Evolutionary conservation across 805 yeast genomes (phyloP), one percentile per base, ranked within the genome.

Genomic region (Nakazawaea anatomiae): DNA sequence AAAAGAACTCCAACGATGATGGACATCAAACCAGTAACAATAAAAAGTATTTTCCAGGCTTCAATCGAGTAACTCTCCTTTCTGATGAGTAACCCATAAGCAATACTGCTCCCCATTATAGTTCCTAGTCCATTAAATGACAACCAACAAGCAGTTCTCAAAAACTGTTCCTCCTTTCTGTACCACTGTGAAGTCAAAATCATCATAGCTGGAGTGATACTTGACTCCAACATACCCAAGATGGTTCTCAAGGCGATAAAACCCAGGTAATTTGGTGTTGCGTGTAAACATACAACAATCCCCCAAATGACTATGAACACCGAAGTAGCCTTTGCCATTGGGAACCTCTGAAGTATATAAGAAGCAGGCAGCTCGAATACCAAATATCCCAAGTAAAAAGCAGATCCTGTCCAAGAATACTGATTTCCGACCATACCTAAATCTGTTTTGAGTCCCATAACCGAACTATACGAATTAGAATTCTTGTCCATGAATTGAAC

Each of bases 401-500:
- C 58, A n/a, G 71, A 58, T 5, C 72, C 62, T 44, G 67, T 27
- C 64, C 73, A 60, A 44, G 70, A 51, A 54, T 67, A 60, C 55
- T 65, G 64, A 36, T 64, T 58, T 12, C 71, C 72, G 1, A 47
- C 58, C 68, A 71, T 66, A 18, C 67, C 52, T 52, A 71, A 59
- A 49, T 67, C 75, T 5, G 61, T 59, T 51, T 69, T 59, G 25
- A 73, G 55, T 7, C 75, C 76, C 53, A 71, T 60, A 31, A 71
- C 57, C 0, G 73, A 59, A 18, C 72, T 72, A 50, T 68, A 72
- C 4, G 74, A 63, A 46, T 64, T 66, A 4, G 75, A 67, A 28
- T 69, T 65, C 60, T 83, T 83, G 64, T 83, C 89, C 81, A 82
- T 76, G 55, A 71, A 77, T 61, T 81, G 86, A 28, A 74, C 61